A percentile compares a stretch with the other conserved stretches of the same genome.
Conservation (phyloP, 371 early-diverging fungal species). For the Actinomortierella wolfii region DNA sequence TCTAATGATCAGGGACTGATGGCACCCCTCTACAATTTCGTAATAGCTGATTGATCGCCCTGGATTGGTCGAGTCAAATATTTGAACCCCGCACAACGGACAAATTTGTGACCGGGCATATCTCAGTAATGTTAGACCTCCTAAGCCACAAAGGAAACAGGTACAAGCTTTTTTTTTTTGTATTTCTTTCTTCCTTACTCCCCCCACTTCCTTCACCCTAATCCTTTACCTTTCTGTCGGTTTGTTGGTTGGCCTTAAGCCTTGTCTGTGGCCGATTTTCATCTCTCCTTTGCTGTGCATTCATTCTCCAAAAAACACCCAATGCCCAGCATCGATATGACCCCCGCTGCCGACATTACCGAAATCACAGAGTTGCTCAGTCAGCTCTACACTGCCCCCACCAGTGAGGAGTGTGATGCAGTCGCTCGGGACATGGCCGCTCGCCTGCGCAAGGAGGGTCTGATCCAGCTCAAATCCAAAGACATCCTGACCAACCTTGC, state of each 20-base stretch:
- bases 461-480: conserved; percentile 61
- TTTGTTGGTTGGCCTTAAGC: not conserved
- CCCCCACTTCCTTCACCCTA: not conserved
- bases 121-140: too few species aligned
- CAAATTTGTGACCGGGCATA: too few species aligned
- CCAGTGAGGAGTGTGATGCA: conserved; percentile 60
- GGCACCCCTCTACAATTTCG: too few species aligned
- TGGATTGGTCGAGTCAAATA: too few species aligned
- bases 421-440: conserved; percentile 62
- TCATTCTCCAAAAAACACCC: not conserved
- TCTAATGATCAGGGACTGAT: too few species aligned
- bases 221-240: not conserved
- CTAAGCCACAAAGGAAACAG: conserved; percentile 1
- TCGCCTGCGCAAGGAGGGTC: conserved; percentile 52
- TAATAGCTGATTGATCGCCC: too few species aligned
- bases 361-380: conserved; percentile 49
- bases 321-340: conserved; percentile 39
- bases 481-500: conserved; percentile 61
- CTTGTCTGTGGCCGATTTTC: not conserved
- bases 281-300: not conserved
- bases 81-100: too few species aligned
- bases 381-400: conserved; percentile 62
- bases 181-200: not conserved
- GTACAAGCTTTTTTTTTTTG: not conserved
- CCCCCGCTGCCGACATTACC: conserved; percentile 15